Percentiles rank a stretch among this genome's conserved stretches.
phyloP scores from a whole-genome alignment of 345 rosid genomes.

The Cardamine resedifolia region DNA sequence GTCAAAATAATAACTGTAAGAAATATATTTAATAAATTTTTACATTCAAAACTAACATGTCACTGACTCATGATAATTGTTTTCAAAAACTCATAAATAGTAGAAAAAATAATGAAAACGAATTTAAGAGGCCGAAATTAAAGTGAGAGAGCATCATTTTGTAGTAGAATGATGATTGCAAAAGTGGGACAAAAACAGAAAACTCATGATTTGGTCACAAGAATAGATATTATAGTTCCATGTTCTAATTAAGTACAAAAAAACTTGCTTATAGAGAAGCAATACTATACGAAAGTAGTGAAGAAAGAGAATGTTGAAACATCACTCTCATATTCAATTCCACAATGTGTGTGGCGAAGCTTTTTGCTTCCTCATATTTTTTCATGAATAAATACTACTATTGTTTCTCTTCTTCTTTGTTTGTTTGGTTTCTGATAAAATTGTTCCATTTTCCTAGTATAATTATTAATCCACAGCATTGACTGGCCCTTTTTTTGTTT shows the following conservation, averaged over 20 bases:
- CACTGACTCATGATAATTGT: neutral
- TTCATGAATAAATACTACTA: neutral
- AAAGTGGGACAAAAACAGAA: conserved; percentile 37
- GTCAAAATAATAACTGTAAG: neutral
- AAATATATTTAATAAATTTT: neutral
- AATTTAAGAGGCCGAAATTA: conserved; percentile 16
- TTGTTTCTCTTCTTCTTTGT: neutral
- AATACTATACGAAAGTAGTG: conserved; percentile 24
- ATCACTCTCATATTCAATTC: conserved; percentile 25
- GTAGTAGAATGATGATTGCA: conserved; percentile 36
- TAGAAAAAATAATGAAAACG: neutral
- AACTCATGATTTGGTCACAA: conserved; percentile 36
- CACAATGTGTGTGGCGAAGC: neutral
- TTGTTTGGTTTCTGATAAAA: neutral
- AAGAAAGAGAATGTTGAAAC: conserved; percentile 30
- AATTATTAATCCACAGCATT: conserved; percentile 8
- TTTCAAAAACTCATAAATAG: conserved; percentile 20
- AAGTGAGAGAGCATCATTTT: conserved; percentile 35
- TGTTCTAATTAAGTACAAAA: conserved; percentile 25
- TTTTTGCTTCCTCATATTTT: conserved; percentile 29
- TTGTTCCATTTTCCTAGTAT: neutral
- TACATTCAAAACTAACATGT: conserved; percentile 6
- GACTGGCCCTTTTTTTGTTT: neutral
- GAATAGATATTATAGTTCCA: conserved; percentile 29
- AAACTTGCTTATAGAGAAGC: conserved; percentile 18